phyloP scores from a whole-genome alignment of 2,329 filamentous ascomycete genomes.

The Gliomastix tumulicola region DNA sequence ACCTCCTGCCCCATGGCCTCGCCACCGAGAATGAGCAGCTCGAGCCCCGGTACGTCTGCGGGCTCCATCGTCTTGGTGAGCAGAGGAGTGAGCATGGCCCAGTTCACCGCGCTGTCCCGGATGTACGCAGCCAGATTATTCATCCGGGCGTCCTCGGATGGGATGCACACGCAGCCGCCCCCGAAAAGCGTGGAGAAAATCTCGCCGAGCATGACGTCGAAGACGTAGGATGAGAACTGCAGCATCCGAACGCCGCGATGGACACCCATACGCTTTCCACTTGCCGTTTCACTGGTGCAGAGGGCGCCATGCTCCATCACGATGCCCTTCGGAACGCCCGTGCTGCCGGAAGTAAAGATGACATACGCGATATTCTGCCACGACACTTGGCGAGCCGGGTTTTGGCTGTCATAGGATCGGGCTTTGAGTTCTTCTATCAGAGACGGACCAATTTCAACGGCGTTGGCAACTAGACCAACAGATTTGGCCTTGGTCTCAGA shows the following conservation, averaged over 20 bases:
- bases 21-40: slow-evolving; percentile 10
- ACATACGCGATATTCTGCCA: slow-evolving; percentile 4
- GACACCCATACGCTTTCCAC: not conserved
- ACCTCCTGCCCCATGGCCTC: slow-evolving; percentile 23
- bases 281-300: slow-evolving; percentile 8
- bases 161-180: slow-evolving; percentile 9
- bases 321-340: slow-evolving; percentile 13
- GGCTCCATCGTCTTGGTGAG: slow-evolving; percentile 3
- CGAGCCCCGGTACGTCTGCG: slow-evolving; percentile 4
- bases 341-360: slow-evolving; percentile 5
- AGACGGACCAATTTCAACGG: no score
- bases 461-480: no score
- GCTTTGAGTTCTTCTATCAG: no score
- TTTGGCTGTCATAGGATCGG: no score
- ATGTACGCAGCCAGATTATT: slow-evolving; percentile 7
- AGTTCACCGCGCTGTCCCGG: slow-evolving; percentile 7
- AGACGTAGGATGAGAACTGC: slow-evolving; percentile 8
- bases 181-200: slow-evolving; percentile 4
- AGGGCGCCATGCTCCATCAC: slow-evolving; percentile 10
- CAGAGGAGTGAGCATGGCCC: slow-evolving; percentile 5
- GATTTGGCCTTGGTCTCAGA: no score
- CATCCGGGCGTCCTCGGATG: slow-evolving; percentile 7
- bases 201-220: slow-evolving; percentile 8
- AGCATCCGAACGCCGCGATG: slow-evolving; percentile 1
- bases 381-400: not conserved